These are phyloP conservation scores for Pleurotus ostreatus DNA, from an alignment of 768 basidiomycete species.

Conservation along the genomic window DNA sequence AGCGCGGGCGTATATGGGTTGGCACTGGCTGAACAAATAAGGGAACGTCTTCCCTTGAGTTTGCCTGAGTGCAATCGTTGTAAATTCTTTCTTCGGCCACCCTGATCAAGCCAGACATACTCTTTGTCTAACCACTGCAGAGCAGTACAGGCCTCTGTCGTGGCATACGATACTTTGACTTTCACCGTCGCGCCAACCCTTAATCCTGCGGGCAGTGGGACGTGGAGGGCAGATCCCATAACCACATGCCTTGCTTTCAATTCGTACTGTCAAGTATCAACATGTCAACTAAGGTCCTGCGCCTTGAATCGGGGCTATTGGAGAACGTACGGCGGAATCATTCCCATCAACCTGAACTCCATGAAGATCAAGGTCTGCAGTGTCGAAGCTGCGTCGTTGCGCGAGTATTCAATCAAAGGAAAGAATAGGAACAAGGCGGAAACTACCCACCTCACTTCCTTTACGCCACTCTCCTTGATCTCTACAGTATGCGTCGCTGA, in stretches of 20 bases:
- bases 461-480: slow-evolving; percentile 47
- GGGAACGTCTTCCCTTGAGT: slow-evolving; percentile 84
- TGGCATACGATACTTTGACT: slow-evolving; percentile 63
- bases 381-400: slow-evolving; percentile 59
- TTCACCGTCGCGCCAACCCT: slow-evolving; percentile 42
- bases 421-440: neutral
- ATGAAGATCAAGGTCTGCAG: slow-evolving; percentile 59
- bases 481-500: slow-evolving; percentile 59
- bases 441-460: slow-evolving; percentile 54
- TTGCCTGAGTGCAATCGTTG: slow-evolving; percentile 41
- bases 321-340: slow-evolving; percentile 37
- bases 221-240: slow-evolving; percentile 73
- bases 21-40: slow-evolving; percentile 90
- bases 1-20: slow-evolving; percentile 85
- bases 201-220: slow-evolving; percentile 46
- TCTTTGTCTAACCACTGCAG: slow-evolving; percentile 87
- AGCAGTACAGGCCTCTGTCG: slow-evolving; percentile 71
- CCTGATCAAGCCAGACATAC: slow-evolving; percentile 30
- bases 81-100: neutral
- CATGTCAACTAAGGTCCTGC: neutral
- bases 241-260: slow-evolving; percentile 58
- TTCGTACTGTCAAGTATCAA: slow-evolving; percentile 35
- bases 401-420: neutral
- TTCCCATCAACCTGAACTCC: slow-evolving; percentile 50
- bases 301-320: neutral